Evolutionary conservation across 495 filamentous ascomycete species (phyloP).

Genomic region (Aspergillus biplanus): DNA sequence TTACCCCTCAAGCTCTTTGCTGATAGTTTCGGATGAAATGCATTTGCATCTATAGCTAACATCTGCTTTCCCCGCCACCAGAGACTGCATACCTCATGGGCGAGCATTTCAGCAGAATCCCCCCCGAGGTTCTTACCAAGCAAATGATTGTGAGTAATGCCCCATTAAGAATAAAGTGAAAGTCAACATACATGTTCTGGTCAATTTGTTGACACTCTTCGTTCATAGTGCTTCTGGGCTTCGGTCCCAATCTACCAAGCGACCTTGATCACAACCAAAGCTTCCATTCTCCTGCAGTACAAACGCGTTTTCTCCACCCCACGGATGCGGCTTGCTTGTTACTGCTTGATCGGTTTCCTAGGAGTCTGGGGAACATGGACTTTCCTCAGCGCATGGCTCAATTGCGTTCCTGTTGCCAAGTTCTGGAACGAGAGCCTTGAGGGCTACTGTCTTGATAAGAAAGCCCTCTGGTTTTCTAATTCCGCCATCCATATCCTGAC

Average conservation of each 20-base stretch:
- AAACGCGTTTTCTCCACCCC: conserved; percentile 42
- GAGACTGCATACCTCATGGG: conserved; percentile 45
- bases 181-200: background rate
- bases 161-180: background rate
- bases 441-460: conserved; percentile 40
- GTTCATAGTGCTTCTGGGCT: conserved; percentile 39
- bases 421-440: conserved; percentile 37
- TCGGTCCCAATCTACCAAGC: conserved; percentile 41
- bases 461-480: conserved; percentile 44
- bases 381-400: conserved; percentile 39
- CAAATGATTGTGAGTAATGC: conserved; percentile 39
- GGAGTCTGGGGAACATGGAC: conserved; percentile 44
- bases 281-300: conserved; percentile 45
- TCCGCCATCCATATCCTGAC: conserved; percentile 48
- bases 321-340: conserved; percentile 45
- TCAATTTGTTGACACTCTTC: background rate
- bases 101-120: conserved; percentile 34
- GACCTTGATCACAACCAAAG: conserved; percentile 39
- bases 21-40: background rate
- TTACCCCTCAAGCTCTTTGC: conserved; percentile 1
- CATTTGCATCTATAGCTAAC: conserved; percentile 17
- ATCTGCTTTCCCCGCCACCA: conserved; percentile 10
- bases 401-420: conserved; percentile 39
- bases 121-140: conserved; percentile 21
- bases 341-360: conserved; percentile 34